A percentile compares a stretch with the other conserved stretches of the same genome.
Conservation (phyloP, 257 asterid genomes). For the Sherardia arvensis region DNA sequence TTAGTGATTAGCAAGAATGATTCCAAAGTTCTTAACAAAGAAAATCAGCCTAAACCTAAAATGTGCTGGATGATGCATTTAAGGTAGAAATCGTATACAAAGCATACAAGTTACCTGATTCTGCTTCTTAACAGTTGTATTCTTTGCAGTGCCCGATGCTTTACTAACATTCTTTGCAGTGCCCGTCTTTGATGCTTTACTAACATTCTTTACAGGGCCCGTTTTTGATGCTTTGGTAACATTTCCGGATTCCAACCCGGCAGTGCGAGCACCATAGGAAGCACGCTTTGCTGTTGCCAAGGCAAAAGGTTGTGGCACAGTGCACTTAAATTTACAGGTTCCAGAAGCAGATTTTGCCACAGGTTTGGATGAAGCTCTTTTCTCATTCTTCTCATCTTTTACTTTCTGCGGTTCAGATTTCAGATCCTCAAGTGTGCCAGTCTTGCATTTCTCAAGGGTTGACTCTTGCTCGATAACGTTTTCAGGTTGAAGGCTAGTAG, state of each 20-base stretch:
- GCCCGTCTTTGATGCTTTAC: constrained; percentile 22
- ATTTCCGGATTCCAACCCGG: constrained; percentile 37
- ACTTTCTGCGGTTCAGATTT: constrained; percentile 27
- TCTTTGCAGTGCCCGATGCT: constrained; percentile 19
- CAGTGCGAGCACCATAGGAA: constrained; percentile 36
- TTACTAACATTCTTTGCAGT: no score
- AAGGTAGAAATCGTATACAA: neutral
- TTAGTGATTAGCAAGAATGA: constrained; percentile 6
- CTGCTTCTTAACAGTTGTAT: constrained; percentile 24
- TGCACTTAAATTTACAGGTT: constrained; percentile 54
- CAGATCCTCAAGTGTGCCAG: constrained; percentile 12
- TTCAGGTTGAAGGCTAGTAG: constrained; percentile 19
- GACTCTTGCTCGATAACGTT: constrained; percentile 21
- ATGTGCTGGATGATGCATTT: neutral
- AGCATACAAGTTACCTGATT: constrained; percentile 28
- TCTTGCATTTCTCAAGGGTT: constrained; percentile 15
- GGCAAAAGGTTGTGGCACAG: constrained; percentile 84
- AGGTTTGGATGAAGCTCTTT: constrained; percentile 29
- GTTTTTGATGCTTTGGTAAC: constrained; percentile 23
- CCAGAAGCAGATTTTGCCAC: constrained; percentile 31
- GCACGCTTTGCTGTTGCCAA: constrained; percentile 87
- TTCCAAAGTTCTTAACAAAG: neutral
- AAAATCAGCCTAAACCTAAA: neutral
- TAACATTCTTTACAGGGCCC: constrained; percentile 21
- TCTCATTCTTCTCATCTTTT: constrained; percentile 28